Evolutionary conservation across 2,329 filamentous ascomycete genomes (phyloP), one percentile per base, ranked within the genome.

Genomic region (Aspergillus fructus): DNA sequence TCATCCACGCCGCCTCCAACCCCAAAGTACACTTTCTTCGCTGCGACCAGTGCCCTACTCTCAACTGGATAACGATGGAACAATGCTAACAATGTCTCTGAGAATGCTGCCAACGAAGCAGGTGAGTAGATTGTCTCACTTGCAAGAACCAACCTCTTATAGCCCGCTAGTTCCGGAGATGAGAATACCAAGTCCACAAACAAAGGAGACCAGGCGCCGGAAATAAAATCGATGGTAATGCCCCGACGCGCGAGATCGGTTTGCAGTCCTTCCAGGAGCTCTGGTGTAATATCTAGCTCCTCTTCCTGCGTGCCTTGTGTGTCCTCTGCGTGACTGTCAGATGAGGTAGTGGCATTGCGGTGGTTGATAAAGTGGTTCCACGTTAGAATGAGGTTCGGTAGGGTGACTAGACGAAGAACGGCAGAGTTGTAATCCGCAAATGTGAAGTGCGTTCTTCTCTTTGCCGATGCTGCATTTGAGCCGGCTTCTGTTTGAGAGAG

Each of bases 61-160:
- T 48, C 58, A 4, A 53, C 59, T 30, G 41, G 62, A n/a, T 65
- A 69, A 71, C 67, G 76, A 69, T 59, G 80, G 62, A 87, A 70
- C 24, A 87, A 62, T 6, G 66, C 73, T 8, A 81, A 64, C 45
- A 88, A 68, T 1, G 82, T 79, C 41, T 83, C 79, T 0, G 84
- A 81, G 66, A 88, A 88, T 0, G 80, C 74, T 1, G 60, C 64
- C 27, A 86, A 73, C 1, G 81, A 81, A 1, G 76, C 68, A 0
- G 84, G 85, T 5, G 81, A 83, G 69, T 88, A 88, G 49, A 88
- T 87, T 0, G 85, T 88, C 70, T 88, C 85, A 27, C 83, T 85
- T 1, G 83, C 85, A 4, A 88, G 77, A 7, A 88, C 71, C 19
- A 85, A 64, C 0, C 74, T 76, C 23, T 77, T 77, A 60, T 77